Percentiles rank a stretch among this genome's conserved stretches.
These are phyloP conservation scores for Biancaea sappan DNA, from an alignment of 306 rosid genomes.

Conservation along the genomic window DNA sequence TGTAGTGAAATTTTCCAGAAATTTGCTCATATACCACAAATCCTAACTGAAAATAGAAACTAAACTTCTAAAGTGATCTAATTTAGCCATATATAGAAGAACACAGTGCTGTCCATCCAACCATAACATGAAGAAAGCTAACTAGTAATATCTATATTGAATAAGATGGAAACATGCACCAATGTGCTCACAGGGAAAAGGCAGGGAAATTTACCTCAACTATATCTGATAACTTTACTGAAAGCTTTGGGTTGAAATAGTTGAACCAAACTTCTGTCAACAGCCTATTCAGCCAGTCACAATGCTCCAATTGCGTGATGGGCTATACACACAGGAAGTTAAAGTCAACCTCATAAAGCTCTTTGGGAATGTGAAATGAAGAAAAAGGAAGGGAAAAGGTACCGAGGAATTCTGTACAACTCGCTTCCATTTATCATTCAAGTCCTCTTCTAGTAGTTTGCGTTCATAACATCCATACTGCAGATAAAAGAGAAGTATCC, in stretches of 20 bases:
- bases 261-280: conserved; percentile 74
- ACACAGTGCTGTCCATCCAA: conserved; percentile 7
- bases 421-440: conserved; percentile 83
- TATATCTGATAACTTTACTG: conserved; percentile 60
- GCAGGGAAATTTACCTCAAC: conserved; percentile 62
- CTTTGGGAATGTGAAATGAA: conserved; percentile 21
- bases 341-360: conserved; percentile 27
- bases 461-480: conserved; percentile 78
- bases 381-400: conserved; percentile 29
- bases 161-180: background rate
- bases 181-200: background rate
- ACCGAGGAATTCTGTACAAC: conserved; percentile 67
- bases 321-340: conserved; percentile 52
- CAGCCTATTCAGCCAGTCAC: conserved; percentile 85
- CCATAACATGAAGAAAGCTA: background rate
- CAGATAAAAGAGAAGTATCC: conserved; percentile 32
- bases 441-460: conserved; percentile 67
- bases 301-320: conserved; percentile 79
- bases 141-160: conserved; percentile 9
- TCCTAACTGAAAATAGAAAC: background rate
- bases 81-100: conserved; percentile 10
- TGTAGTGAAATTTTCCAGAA: conserved; percentile 4
- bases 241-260: conserved; percentile 68
- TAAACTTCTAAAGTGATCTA: conserved; percentile 9
- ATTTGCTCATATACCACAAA: conserved; percentile 17